Base-by-base conservation (phyloP, 2,329 filamentous ascomycete species). In the Teratosphaeria destructans region DNA sequence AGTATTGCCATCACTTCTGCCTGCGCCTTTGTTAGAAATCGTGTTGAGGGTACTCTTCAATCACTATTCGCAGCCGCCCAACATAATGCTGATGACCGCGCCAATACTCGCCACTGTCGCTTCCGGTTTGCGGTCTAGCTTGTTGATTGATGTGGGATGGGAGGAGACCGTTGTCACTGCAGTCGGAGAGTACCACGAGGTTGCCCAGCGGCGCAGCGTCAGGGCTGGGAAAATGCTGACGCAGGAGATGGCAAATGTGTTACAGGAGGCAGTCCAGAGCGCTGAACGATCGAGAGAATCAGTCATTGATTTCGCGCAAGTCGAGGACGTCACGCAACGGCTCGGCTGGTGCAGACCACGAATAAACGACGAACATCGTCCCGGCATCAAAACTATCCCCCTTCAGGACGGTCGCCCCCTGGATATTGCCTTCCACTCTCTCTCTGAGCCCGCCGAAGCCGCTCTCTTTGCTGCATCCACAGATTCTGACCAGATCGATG, bases 71-170 rank as follows among this genome's bases (percentile, higher is more conserved):
- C 88, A 92, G 65, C 83, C 90, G 12, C 89, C 92, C 0, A 86
- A 84, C 26, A 82, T 97, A 63, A 92, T 90, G 2, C 79, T 99
- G 52, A 77, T 96, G 68, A 90, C 91, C 1, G 82, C 84, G 0
- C 84, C 93, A 0, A 82, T 90, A 23, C 86, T 94, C 74, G 80
- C 85, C 1, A 79, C 87, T 6, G 82, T 92, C 3, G 88, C 87
- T 7, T 91, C 92, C 5, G 94, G 94, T 0, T 77, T 95, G 49
- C 85, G 94, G 14, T 90, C 89, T n/a, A 90, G 87, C 0, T 74
- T 99, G 52, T 84, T 97, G 0, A 80, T 99, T 43, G 91, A 99
- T 69, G 81, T 99, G 61, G 94, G 93, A 52, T 99, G 94, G 94
- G 82, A 85, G 52, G 94, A 97, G 73, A 95, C 92, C 0, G 82